phyloP scores from a whole-genome alignment of 129 eudicot genomes.

The Silybum marianum region DNA sequence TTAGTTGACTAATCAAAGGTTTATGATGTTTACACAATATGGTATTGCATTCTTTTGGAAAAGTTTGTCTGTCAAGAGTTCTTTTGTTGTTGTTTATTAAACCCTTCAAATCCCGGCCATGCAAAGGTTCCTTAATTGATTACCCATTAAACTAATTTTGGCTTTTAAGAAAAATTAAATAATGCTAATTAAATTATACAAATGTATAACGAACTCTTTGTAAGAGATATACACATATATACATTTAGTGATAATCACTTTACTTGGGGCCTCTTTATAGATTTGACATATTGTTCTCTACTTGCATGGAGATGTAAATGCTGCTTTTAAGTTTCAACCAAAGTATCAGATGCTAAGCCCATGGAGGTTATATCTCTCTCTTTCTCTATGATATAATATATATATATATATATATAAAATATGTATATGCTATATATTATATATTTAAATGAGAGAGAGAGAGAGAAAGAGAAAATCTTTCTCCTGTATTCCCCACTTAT shows the following conservation, averaged over 20 bases:
- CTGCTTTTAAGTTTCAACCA: slow-evolving; percentile 29
- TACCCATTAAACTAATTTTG: background rate
- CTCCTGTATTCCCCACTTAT: slow-evolving; percentile 31
- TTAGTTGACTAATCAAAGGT: slow-evolving; percentile 12
- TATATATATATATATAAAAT: background rate
- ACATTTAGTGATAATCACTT: slow-evolving; percentile 3
- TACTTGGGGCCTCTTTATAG: slow-evolving; percentile 9
- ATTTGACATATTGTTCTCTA: slow-evolving; percentile 40
- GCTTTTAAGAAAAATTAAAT: background rate
- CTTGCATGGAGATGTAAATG: slow-evolving; percentile 24
- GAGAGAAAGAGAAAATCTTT: slow-evolving; percentile 19
- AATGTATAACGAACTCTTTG: background rate
- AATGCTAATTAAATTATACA: background rate
- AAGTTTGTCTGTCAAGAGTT: background rate
- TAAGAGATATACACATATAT: background rate
- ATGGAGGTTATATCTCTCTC: slow-evolving; percentile 4
- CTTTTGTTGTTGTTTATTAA: background rate
- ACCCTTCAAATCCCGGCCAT: background rate
- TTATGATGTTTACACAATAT: slow-evolving; percentile 15
- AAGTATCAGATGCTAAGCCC: slow-evolving; percentile 42
- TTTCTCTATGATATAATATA: background rate
- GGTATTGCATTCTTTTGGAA: slow-evolving; percentile 6
- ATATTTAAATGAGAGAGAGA: background rate
- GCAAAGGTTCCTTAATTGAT: background rate
- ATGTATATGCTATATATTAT: background rate